Conservation (phyloP, 2,329 filamentous ascomycete genomes). For the Fusarium domesticum region DNA sequence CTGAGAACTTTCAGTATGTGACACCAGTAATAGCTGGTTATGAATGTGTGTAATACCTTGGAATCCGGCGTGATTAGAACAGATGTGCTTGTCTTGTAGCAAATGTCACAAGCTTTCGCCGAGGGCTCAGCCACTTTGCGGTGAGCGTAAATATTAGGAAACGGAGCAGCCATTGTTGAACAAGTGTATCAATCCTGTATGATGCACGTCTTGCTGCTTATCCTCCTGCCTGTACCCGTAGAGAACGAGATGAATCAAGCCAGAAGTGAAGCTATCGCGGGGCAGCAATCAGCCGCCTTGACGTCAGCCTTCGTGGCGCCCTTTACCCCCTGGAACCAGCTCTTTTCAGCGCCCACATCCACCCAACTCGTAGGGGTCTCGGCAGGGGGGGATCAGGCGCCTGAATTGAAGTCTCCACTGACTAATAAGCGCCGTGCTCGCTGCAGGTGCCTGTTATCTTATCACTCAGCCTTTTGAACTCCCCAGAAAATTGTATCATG, state of each 20-base stretch:
- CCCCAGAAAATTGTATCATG: conserved; percentile 20
- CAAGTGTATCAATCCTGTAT: no score
- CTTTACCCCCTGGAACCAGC: conserved; percentile 6
- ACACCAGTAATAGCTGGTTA: no score
- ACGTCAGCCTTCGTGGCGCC: conserved; percentile 18
- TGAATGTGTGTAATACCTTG: conserved; percentile 56
- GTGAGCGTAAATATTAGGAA: conserved; percentile 79
- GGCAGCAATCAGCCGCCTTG: conserved; percentile 10
- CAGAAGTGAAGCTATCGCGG: conserved; percentile 12
- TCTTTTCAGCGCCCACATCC: conserved; percentile 13
- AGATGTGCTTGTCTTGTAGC: conserved; percentile 82
- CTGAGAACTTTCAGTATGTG: conserved; percentile 23
- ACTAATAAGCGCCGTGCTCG: conserved; percentile 23
- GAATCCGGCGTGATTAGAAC: conserved; percentile 88
- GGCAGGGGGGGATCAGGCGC: no score
- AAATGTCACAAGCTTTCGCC: conserved; percentile 83
- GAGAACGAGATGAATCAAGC: no score
- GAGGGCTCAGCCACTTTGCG: conserved; percentile 83
- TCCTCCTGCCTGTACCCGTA: no score
- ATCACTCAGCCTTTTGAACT: conserved; percentile 11
- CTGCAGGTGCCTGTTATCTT: conserved; percentile 24
- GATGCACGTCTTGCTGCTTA: no score
- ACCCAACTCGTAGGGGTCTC: conserved; percentile 4
- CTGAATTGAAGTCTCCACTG: no score
- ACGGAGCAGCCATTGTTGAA: conserved; percentile 45